Percentiles rank a stretch among this genome's conserved stretches.
These are phyloP conservation scores for Leishmania tarentolae DNA, from an alignment of 208 protist genomes.

Conservation along the genomic window DNA sequence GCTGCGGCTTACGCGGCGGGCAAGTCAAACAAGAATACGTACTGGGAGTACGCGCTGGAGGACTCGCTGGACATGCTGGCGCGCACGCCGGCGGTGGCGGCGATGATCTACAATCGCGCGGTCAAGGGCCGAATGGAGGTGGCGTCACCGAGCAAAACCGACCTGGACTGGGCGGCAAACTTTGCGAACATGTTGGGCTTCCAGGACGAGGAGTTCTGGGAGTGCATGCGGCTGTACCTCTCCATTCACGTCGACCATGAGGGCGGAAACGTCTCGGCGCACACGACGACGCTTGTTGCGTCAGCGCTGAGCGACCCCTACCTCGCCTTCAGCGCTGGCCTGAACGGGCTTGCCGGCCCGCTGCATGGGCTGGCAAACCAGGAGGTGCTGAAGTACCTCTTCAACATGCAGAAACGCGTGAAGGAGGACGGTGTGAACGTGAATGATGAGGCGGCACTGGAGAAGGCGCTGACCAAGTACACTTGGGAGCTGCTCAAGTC, in stretches of 20 bases:
- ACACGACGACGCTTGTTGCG: conserved; percentile 97
- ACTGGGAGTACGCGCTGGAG: conserved; percentile 96
- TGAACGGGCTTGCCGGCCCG: conserved; percentile 97
- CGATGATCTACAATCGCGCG: conserved; percentile 93
- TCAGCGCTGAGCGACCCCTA: conserved; percentile 98
- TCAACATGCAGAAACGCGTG: conserved; percentile 65
- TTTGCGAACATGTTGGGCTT: conserved; percentile 96
- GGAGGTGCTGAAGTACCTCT: conserved; percentile 94
- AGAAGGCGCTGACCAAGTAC: conserved; percentile 84
- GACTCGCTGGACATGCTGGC: conserved; percentile 95
- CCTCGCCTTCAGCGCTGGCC: conserved; percentile 93
- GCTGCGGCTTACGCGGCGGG: conserved; percentile 90
- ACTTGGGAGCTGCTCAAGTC: conserved; percentile 93
- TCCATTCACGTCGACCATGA: conserved; percentile 96
- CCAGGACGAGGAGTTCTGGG: conserved; percentile 89
- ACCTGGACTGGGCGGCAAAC: conserved; percentile 96
- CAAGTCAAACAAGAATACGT: conserved; percentile 92
- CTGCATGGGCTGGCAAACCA: conserved; percentile 98
- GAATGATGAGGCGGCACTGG: conserved; percentile 52
- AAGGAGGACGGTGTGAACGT: conserved; percentile 52
- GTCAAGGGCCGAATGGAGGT: conserved; percentile 51
- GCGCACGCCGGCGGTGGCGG: conserved; percentile 85
- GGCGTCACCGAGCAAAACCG: conserved; percentile 39
- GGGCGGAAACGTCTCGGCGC: conserved; percentile 97
- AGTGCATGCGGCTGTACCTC: conserved; percentile 98